Base-by-base conservation (phyloP, 164 flowering plant genomes). In the Stephania yunnanensis region DNA sequence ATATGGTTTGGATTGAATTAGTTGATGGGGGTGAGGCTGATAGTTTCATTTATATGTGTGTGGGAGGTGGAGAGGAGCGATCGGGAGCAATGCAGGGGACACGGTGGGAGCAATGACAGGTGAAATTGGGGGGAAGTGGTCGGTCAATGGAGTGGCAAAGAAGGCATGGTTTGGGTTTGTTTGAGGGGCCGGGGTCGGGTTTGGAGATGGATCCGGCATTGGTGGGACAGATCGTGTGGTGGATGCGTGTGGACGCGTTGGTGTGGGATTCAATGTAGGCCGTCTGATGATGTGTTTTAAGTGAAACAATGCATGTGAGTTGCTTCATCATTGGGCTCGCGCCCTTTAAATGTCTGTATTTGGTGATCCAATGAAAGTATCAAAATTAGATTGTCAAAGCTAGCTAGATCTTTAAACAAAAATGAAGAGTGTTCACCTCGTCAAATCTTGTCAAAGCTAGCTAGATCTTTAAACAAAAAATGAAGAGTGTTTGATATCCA, bases 111-210 rank as follows among this genome's bases (percentile, higher is more conserved):
- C 84, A 85, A 15, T 50, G 11, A 50, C 55, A 50, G 55, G 55
- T 50, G 4, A 50, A 50, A 15, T 50, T 50, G 11, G 55, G 55
- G 55, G 12, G 4, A 48, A 61, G 58, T 82, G 90, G 92, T 88
- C 88, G 89, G 87, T 80, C 82, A 84, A 81, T 76, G 80, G 86
- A 79, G 82, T 73, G 82, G 79, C 89, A 87, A 70, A 68, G 10
- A 75, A 75, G 80, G 88, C 84, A 48, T 12, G 11, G 55, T 50
- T 50, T 50, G 55, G 15, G 15, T 8, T 50, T 50, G 1, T 36
- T 36, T 36, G 42, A 10, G 0, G 12, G 55, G 15, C n/a, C n/a
- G 25, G 25, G 25, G 25, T 25, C 25, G 11, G 12, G 12, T 50
- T 10, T 50, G 11, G 15, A 50, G 15, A 48, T 8, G 17, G 15